Percentiles rank a stretch among this genome's conserved stretches.
These are phyloP conservation scores for Misopates orontium DNA, from an alignment of 257 asterid genomes.

Conservation along the genomic window DNA sequence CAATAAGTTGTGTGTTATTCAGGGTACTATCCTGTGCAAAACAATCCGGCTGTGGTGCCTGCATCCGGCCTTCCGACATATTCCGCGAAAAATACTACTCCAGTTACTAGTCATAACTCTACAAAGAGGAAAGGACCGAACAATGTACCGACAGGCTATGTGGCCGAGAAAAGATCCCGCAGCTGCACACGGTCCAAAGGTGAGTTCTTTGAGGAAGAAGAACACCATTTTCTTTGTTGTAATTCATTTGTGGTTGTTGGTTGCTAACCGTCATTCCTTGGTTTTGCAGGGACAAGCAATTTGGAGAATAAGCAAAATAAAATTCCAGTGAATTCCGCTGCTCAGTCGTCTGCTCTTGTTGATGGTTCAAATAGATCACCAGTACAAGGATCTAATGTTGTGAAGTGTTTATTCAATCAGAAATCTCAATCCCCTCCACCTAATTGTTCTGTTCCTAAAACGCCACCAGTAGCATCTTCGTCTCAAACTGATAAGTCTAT, in stretches of 20 bases:
- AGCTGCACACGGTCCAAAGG: slow-evolving; percentile 51
- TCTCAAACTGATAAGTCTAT: slow-evolving; percentile 59
- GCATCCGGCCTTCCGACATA: slow-evolving; percentile 36
- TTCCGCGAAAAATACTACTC: slow-evolving; percentile 42
- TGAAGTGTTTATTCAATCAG: slow-evolving; percentile 77
- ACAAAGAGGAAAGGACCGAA: slow-evolving; percentile 60
- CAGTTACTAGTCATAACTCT: slow-evolving; percentile 33
- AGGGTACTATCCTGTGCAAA: slow-evolving; percentile 54
- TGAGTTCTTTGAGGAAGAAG: slow-evolving; percentile 24
- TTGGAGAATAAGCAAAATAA: slow-evolving; percentile 34
- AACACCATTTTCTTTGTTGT: neutral
- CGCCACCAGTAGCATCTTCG: slow-evolving; percentile 70
- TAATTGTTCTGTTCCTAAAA: slow-evolving; percentile 69
- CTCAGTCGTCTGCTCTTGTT: slow-evolving; percentile 33
- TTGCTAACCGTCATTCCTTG: neutral
- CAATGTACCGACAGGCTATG: slow-evolving; percentile 34
- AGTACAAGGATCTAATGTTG: slow-evolving; percentile 65
- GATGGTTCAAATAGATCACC: slow-evolving; percentile 33
- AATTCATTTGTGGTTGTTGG: neutral
- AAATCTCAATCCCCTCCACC: slow-evolving; percentile 54
- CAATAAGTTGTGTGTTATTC: slow-evolving; percentile 21
- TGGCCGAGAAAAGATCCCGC: slow-evolving; percentile 57
- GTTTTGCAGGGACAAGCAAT: slow-evolving; percentile 43
- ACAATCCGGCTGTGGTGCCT: slow-evolving; percentile 47
- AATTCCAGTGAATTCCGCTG: slow-evolving; percentile 24